phyloP scores from a whole-genome alignment of 2,329 filamentous ascomycete species.

The Cercospora beticola region DNA sequence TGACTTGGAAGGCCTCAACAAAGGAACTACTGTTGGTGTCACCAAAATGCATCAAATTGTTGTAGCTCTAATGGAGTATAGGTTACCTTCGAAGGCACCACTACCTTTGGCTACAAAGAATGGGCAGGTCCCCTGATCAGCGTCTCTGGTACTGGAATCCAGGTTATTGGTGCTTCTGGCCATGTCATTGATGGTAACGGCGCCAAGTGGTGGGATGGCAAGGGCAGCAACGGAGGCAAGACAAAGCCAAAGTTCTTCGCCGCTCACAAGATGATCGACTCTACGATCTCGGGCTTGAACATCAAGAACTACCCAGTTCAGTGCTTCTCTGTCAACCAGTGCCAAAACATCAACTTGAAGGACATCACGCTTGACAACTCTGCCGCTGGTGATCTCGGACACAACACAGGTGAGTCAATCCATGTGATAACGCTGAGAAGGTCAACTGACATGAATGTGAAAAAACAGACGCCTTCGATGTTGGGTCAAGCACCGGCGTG shows the following conservation, averaged over 20 bases:
- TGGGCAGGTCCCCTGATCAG: conserved; percentile 65
- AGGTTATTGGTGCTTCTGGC: conserved; percentile 54
- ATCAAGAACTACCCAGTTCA: conserved; percentile 46
- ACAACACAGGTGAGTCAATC: conserved; percentile 34
- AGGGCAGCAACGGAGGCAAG: conserved; percentile 50
- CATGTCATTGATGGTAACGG: conserved; percentile 53
- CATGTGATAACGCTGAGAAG: not conserved
- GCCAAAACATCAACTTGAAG: conserved; percentile 39
- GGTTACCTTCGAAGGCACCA: conserved; percentile 64
- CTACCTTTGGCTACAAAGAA: conserved; percentile 65
- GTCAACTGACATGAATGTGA: not conserved
- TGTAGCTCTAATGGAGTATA: conserved; percentile 21
- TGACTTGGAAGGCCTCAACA: conserved; percentile 43
- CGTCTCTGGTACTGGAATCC: conserved; percentile 58
- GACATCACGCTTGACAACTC: conserved; percentile 44
- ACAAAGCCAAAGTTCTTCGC: conserved; percentile 45
- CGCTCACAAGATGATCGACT: conserved; percentile 42
- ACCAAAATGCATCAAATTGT: conserved; percentile 37
- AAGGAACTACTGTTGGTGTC: conserved; percentile 45
- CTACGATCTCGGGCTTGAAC: conserved; percentile 41
- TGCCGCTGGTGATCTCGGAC: conserved; percentile 41
- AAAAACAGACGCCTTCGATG: conserved; percentile 38
- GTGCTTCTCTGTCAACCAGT: conserved; percentile 41
- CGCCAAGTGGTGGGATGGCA: conserved; percentile 45
- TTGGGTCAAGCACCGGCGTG: conserved; percentile 35